Evolutionary conservation across 257 asterid genomes (phyloP).

Genomic region (Agastache rugosa): DNA sequence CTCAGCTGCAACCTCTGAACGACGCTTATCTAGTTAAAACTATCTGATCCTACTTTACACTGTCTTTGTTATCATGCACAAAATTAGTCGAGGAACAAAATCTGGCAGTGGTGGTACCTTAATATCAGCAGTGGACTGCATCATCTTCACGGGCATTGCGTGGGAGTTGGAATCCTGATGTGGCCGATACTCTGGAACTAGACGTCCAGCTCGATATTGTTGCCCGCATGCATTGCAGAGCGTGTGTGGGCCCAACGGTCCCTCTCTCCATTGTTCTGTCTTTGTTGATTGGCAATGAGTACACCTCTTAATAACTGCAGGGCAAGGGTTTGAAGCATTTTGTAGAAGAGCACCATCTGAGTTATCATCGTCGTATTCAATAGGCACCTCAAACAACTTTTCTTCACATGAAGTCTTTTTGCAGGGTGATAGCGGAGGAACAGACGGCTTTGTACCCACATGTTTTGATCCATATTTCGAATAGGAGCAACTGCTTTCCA

Average conservation of each 20-base stretch:
- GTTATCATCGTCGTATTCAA: background rate
- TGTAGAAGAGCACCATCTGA: background rate
- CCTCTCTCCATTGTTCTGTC: slow-evolving; percentile 86
- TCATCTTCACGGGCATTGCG: background rate
- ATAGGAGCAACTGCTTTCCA: slow-evolving; percentile 48
- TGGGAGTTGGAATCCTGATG: background rate
- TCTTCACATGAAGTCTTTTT: slow-evolving; percentile 28
- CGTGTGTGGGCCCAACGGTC: slow-evolving; percentile 63
- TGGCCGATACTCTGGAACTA: slow-evolving; percentile 73
- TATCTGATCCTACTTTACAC: background rate
- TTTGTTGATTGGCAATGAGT: slow-evolving; percentile 69
- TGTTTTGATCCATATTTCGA: slow-evolving; percentile 55
- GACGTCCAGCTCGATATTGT: slow-evolving; percentile 69
- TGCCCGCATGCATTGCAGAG: slow-evolving; percentile 92
- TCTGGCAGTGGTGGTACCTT: slow-evolving; percentile 39
- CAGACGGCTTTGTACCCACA: slow-evolving; percentile 41
- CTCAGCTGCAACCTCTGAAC: background rate
- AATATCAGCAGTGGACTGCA: background rate
- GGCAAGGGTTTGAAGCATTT: slow-evolving; percentile 25
- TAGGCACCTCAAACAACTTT: background rate
- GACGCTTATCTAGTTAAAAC: background rate
- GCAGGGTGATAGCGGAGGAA: slow-evolving; percentile 40
- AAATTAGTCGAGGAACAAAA: background rate
- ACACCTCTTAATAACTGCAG: slow-evolving; percentile 45
- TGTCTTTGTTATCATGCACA: background rate